These are phyloP conservation scores for Exophiala oligosperma DNA, from an alignment of 2,329 filamentous ascomycete genomes.

Conservation along the genomic window DNA sequence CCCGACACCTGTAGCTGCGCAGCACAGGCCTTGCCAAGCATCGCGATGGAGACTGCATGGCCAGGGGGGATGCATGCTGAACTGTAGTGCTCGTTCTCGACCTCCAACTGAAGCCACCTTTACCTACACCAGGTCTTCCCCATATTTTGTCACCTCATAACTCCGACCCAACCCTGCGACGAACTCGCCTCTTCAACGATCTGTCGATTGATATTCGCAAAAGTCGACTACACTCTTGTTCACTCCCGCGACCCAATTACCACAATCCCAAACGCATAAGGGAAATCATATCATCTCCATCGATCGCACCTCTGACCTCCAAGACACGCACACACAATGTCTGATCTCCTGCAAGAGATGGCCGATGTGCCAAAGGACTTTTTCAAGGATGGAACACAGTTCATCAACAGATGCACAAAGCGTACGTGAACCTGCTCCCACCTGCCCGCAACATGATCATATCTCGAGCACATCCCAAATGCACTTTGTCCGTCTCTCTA, in stretches of 20 bases:
- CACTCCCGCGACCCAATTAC: not conserved
- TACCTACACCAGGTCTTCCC: not conserved
- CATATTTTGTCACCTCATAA: not conserved
- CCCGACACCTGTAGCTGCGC: too few relatives aligned
- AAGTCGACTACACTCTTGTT: not conserved
- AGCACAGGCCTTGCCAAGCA: not conserved
- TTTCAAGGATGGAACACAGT: slow-evolving; percentile 50
- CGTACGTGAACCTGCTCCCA: slow-evolving; percentile 36
- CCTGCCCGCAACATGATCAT: not conserved
- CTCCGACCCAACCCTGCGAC: not conserved
- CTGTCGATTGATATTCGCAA: not conserved
- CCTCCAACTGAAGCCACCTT: not conserved
- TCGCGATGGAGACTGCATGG: not conserved
- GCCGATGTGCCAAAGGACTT: slow-evolving; percentile 59
- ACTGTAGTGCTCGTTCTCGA: not conserved
- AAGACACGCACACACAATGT: slow-evolving; percentile 41
- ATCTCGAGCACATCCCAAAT: not conserved
- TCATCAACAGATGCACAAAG: slow-evolving; percentile 51
- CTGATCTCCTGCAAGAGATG: slow-evolving; percentile 61
- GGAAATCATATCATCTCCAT: too few relatives aligned
- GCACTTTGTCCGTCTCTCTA: not conserved
- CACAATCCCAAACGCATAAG: too few relatives aligned
- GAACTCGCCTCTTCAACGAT: not conserved
- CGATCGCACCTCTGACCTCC: too few relatives aligned
- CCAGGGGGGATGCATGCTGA: too few relatives aligned